Evolutionary conservation across 2,329 filamentous ascomycete species (phyloP).

Genomic region (Curvularia sp.): DNA sequence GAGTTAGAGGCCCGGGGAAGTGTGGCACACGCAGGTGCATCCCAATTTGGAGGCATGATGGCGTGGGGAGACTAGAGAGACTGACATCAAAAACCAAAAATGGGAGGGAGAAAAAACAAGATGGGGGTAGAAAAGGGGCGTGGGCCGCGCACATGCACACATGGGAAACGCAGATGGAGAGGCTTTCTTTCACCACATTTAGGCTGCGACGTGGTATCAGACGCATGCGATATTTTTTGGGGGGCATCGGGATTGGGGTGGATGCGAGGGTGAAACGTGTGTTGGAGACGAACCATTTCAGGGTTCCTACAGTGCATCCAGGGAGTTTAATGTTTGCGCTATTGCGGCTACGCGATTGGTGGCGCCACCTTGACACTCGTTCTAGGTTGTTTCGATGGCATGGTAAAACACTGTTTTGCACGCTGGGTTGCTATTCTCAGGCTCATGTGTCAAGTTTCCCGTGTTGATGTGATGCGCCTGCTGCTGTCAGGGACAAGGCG

Average conservation of each 20-base stretch:
- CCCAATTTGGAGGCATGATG: conserved; percentile 3
- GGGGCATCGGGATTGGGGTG: neutral
- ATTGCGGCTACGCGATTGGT: conserved; percentile 15
- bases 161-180: neutral
- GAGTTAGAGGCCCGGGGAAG: conserved; percentile 2
- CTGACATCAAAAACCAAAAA: conserved; percentile 6
- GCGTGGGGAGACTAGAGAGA: conserved; percentile 2
- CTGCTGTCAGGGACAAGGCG: conserved; percentile 13
- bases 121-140: conserved; percentile 5
- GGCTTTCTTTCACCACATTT: neutral
- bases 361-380: conserved; percentile 7
- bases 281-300: conserved; percentile 22
- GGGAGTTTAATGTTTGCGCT: conserved; percentile 6
- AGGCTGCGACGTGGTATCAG: conserved; percentile 11
- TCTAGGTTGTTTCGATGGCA: conserved; percentile 3
- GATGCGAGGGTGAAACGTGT: conserved; percentile 8
- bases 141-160: conserved; percentile 2
- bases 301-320: conserved; percentile 10
- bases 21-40: conserved; percentile 9
- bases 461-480: conserved; percentile 4
- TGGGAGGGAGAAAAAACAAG: neutral
- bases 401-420: conserved; percentile 8
- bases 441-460: conserved; percentile 1
- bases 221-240: conserved; percentile 6
- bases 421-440: conserved; percentile 11